These are phyloP conservation scores for Haplosporangium sp. DNA, from an alignment of 371 early-diverging fungal genomes.

Conservation along the genomic window DNA sequence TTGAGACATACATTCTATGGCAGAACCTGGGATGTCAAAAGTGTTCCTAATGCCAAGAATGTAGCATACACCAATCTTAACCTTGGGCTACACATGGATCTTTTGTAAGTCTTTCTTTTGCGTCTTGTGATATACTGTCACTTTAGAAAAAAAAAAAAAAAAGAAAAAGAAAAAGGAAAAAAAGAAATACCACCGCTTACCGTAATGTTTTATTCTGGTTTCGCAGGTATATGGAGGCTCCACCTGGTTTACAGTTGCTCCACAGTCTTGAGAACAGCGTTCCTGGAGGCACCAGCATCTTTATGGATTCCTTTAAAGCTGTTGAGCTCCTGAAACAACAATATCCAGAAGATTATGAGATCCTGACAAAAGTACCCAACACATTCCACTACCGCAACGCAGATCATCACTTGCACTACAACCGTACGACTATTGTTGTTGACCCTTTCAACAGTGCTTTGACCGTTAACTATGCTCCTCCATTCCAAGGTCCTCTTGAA, in stretches of 20 bases:
- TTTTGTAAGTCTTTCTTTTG: conserved; percentile 70
- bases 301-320: conserved; percentile 83
- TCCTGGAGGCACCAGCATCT: conserved; percentile 83
- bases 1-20: conserved; percentile 89
- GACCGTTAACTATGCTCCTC: conserved; percentile 86
- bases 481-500: conserved; percentile 90
- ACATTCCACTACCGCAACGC: conserved; percentile 89
- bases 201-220: not conserved
- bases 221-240: conserved; percentile 80
- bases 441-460: conserved; percentile 59
- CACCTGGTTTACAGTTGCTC: conserved; percentile 89
- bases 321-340: conserved; percentile 68
- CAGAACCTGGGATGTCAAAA: conserved; percentile 85
- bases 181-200: too few species aligned
- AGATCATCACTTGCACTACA: conserved; percentile 78
- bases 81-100: conserved; percentile 93
- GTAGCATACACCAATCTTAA: conserved; percentile 90
- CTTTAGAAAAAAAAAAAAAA: not conserved
- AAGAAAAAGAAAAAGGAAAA: too few species aligned
- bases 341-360: conserved; percentile 72
- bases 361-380: conserved; percentile 71
- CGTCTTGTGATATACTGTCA: not conserved
- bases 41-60: conserved; percentile 82
- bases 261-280: conserved; percentile 86
- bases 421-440: conserved; percentile 77